Evolutionary conservation across 1,284 basidiomycete genomes (phyloP).

Genomic region (Cutaneotrichosporon dermatis): DNA sequence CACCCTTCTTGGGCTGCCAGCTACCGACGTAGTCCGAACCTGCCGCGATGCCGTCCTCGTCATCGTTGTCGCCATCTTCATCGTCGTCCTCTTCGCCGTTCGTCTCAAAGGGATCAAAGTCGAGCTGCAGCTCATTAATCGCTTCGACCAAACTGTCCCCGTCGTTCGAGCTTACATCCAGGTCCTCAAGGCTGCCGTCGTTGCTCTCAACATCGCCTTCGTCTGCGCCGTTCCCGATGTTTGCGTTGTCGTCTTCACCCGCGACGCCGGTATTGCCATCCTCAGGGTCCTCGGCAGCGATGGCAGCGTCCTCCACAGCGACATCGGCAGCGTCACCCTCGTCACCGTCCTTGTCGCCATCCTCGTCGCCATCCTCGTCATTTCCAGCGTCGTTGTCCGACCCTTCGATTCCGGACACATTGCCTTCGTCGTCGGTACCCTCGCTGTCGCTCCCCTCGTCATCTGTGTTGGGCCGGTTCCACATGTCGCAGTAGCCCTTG

Average conservation of each 20-base stretch:
- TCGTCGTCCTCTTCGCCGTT: neutral
- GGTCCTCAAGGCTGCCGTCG: neutral
- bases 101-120: no score
- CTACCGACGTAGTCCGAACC: neutral
- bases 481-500: neutral
- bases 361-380: neutral
- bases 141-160: neutral
- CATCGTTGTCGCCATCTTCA: neutral
- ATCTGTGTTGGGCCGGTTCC: conserved; percentile 3
- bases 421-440: neutral
- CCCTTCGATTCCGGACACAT: neutral
- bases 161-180: neutral
- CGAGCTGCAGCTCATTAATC: no score
- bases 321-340: neutral
- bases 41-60: neutral
- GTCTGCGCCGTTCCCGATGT: neutral
- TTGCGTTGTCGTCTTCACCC: no score
- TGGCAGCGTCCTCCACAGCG: no score
- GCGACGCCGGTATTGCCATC: no score
- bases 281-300: no score
- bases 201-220: neutral
- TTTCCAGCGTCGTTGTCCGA: neutral
- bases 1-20: neutral
- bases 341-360: conserved; percentile 2
- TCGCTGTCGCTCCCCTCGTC: neutral